phyloP scores from a whole-genome alignment of 2,329 filamentous ascomycete species.

The Beauveria brongniartii region DNA sequence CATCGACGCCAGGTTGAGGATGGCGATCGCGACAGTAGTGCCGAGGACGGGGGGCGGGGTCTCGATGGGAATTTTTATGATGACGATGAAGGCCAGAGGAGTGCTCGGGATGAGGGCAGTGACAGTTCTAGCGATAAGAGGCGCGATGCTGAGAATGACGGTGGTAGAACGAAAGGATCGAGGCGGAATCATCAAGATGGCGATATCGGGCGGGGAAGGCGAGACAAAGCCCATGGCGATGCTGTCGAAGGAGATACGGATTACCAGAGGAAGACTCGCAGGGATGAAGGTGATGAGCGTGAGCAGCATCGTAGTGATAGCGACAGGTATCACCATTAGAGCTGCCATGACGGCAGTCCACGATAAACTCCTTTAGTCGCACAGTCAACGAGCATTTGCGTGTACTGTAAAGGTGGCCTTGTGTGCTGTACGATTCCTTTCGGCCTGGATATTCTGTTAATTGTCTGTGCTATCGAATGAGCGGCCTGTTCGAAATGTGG shows the following conservation, averaged over 20 bases:
- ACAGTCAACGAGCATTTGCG: neutral
- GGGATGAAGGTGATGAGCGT: conserved; percentile 21
- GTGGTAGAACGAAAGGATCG: neutral
- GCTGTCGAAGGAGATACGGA: conserved; percentile 11
- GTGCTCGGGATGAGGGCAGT: neutral
- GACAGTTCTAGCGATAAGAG: neutral
- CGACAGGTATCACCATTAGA: conserved; percentile 14
- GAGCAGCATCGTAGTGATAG: conserved; percentile 13
- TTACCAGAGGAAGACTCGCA: conserved; percentile 19
- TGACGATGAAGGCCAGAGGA: neutral
- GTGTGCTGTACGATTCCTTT: too few species aligned
- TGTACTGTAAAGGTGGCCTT: too few species aligned
- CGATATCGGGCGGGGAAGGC: neutral
- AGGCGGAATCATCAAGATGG: neutral
- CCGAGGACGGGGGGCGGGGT: conserved; percentile 16
- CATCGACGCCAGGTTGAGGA: conserved; percentile 22
- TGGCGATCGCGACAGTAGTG: conserved; percentile 19
- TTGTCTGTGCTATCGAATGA: too few species aligned
- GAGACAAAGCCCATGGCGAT: neutral
- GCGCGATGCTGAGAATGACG: neutral
- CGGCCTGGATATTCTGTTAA: too few species aligned
- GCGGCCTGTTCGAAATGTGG: too few species aligned
- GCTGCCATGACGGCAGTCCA: neutral
- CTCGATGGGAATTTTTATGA: neutral
- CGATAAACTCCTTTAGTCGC: neutral